A percentile compares a stretch with the other conserved stretches of the same genome.
These are phyloP conservation scores for Prunus yedoensis DNA, from an alignment of 331 rosid genomes.

Conservation along the genomic window DNA sequence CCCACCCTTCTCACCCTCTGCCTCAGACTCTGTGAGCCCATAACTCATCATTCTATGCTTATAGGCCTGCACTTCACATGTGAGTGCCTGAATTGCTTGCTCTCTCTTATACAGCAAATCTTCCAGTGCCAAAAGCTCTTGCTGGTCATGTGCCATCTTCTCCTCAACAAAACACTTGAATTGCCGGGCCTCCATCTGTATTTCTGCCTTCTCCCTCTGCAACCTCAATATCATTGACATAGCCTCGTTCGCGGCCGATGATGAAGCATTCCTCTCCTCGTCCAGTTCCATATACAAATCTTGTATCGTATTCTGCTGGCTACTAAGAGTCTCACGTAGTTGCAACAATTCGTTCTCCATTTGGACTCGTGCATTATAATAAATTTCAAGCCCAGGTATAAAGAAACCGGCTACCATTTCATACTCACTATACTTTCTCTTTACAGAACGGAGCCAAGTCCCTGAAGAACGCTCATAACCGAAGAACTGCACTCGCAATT, in stretches of 20 bases:
- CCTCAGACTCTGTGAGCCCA: conserved; percentile 70
- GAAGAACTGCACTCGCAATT: conserved; percentile 56
- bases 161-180: conserved; percentile 86
- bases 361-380: conserved; percentile 56
- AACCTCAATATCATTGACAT: conserved; percentile 96
- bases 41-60: conserved; percentile 90
- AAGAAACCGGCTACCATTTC: conserved; percentile 37
- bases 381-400: conserved; percentile 37
- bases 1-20: conserved; percentile 43
- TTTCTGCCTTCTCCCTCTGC: conserved; percentile 97
- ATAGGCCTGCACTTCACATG: conserved; percentile 82
- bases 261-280: conserved; percentile 92
- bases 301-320: conserved; percentile 69
- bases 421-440: conserved; percentile 55
- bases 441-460: conserved; percentile 60
- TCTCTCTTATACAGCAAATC: conserved; percentile 83
- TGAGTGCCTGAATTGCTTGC: conserved; percentile 69
- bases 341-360: conserved; percentile 59
- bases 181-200: conserved; percentile 93
- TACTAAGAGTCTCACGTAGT: conserved; percentile 64
- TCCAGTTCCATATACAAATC: conserved; percentile 74
- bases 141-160: conserved; percentile 73
- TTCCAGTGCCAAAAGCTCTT: conserved; percentile 69
- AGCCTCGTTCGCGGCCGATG: conserved; percentile 92
- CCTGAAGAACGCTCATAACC: conserved; percentile 29